These are phyloP conservation scores for Rhizoclosmatium globosum DNA, from an alignment of 192 early-diverging fungal species.

Conservation along the genomic window DNA sequence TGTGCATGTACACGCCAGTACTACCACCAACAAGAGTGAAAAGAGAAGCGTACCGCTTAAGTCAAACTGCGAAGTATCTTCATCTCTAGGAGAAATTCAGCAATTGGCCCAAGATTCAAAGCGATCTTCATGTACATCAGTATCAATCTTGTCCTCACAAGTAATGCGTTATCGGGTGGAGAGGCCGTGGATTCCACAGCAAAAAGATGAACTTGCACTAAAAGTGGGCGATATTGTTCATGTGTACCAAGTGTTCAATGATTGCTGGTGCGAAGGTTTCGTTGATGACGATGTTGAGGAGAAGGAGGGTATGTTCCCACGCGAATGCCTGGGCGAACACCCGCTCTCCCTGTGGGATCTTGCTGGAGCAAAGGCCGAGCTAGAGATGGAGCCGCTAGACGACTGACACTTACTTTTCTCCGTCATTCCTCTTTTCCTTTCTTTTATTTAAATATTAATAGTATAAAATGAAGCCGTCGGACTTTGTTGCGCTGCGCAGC, in stretches of 20 bases:
- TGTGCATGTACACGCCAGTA: too few species aligned
- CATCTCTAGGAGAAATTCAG: too few species aligned
- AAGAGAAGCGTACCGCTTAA: too few species aligned
- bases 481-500: conserved; percentile 49
- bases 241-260: conserved; percentile 48
- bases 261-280: conserved; percentile 49
- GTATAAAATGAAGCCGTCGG: conserved; percentile 42
- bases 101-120: too few species aligned
- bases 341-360: conserved; percentile 16
- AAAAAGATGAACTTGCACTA: conserved; percentile 43
- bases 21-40: too few species aligned
- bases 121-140: conserved; percentile 12
- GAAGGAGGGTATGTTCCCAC: conserved; percentile 42
- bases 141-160: conserved; percentile 14
- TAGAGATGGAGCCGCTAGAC: too few species aligned
- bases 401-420: too few species aligned
- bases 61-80: too few species aligned
- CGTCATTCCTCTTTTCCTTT: too few species aligned
- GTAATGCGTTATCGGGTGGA: conserved; percentile 5
- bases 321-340: conserved; percentile 32
- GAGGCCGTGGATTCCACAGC: conserved; percentile 41
- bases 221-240: conserved; percentile 38
- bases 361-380: background rate
- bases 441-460: background rate
- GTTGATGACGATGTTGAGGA: conserved; percentile 24